These are phyloP conservation scores for Colletotrichum zoysiae DNA, from an alignment of 2,329 filamentous ascomycete species.

Conservation along the genomic window DNA sequence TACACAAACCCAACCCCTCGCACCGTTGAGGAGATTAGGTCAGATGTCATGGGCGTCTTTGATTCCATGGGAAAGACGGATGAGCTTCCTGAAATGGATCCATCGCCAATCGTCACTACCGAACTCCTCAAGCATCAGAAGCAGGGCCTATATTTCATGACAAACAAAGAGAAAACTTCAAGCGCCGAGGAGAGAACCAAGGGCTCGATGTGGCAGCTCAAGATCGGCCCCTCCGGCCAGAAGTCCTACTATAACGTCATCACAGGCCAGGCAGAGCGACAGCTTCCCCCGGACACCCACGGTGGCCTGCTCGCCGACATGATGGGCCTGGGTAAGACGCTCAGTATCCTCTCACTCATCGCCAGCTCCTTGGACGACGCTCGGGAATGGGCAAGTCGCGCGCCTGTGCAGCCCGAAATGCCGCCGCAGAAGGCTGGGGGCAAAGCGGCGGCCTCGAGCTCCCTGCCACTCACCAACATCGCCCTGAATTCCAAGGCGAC, in stretches of 20 bases:
- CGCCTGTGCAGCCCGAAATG: slow-evolving; percentile 63
- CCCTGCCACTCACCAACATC: slow-evolving; percentile 64
- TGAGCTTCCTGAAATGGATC: slow-evolving; percentile 79
- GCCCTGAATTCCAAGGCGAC: slow-evolving; percentile 81
- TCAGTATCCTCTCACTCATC: slow-evolving; percentile 87
- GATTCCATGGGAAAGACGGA: slow-evolving; percentile 84
- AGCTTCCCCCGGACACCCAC: slow-evolving; percentile 74
- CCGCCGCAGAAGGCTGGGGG: slow-evolving; percentile 53
- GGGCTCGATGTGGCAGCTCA: slow-evolving; percentile 82
- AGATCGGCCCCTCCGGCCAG: slow-evolving; percentile 62
- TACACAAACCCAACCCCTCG: slow-evolving; percentile 58
- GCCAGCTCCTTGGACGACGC: slow-evolving; percentile 74
- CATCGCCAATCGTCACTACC: slow-evolving; percentile 71
- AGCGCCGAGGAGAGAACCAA: slow-evolving; percentile 71
- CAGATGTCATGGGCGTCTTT: slow-evolving; percentile 88
- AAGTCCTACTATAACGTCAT: slow-evolving; percentile 85
- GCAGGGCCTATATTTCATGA: slow-evolving; percentile 91
- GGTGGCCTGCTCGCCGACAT: slow-evolving; percentile 86
- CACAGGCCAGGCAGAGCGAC: slow-evolving; percentile 74
- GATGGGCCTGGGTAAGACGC: slow-evolving; percentile 90
- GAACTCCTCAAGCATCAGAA: slow-evolving; percentile 87
- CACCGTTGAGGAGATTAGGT: slow-evolving; percentile 87
- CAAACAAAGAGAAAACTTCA: slow-evolving; percentile 74
- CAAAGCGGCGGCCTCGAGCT: slow-evolving; percentile 53
- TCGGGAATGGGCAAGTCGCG: slow-evolving; percentile 67